Percentiles rank a stretch among this genome's conserved stretches.
phyloP scores from a whole-genome alignment of 164 flowering plant species.

The Nymphaea thermarum region DNA sequence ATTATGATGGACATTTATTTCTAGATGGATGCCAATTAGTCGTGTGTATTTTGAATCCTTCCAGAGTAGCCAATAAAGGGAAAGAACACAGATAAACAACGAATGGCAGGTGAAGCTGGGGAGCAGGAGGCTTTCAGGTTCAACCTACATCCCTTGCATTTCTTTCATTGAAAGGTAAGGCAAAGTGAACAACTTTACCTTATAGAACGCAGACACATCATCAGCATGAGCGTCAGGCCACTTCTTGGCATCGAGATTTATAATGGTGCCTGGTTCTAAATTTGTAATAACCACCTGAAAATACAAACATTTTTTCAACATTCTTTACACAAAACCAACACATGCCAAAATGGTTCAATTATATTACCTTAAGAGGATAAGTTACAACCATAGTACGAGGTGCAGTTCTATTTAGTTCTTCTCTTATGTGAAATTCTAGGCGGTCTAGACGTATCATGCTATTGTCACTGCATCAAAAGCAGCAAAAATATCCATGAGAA shows the following conservation, averaged over 20 bases:
- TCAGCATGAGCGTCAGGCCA: constrained; percentile 89
- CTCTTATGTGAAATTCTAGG: constrained; percentile 84
- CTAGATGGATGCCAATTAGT: no score
- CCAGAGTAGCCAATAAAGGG: no score
- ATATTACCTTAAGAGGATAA: constrained; percentile 74
- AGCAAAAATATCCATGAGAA: no score
- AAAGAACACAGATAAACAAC: no score
- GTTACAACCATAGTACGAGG: constrained; percentile 86
- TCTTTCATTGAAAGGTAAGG: no score
- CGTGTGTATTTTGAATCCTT: no score
- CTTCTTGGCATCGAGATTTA: constrained; percentile 75
- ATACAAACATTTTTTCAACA: constrained; percentile 5
- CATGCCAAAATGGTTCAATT: constrained; percentile 1
- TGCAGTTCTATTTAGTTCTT: constrained; percentile 82
- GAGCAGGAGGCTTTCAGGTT: no score
- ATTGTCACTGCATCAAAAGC: constrained; percentile 53
- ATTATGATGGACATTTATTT: no score
- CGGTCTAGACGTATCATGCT: constrained; percentile 66
- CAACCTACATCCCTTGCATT: no score
- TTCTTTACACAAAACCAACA: neutral
- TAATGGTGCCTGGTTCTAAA: constrained; percentile 37
- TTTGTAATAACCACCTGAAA: constrained; percentile 85
- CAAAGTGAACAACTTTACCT: constrained; percentile 25
- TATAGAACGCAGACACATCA: constrained; percentile 61
- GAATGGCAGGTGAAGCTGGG: no score